Evolutionary conservation across 768 basidiomycete species (phyloP).

Genomic region (Boletus sp.): DNA sequence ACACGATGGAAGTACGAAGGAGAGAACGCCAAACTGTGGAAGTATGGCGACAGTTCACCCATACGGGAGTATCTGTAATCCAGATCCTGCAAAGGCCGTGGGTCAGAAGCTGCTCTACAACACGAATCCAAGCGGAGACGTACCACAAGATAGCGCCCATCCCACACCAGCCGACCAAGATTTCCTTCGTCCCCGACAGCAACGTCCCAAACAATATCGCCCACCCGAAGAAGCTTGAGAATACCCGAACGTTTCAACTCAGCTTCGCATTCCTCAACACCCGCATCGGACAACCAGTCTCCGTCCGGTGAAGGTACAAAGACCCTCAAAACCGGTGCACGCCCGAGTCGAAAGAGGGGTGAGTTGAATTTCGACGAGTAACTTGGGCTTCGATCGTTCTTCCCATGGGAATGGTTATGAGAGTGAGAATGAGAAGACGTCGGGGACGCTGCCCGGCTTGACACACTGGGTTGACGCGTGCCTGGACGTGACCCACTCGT

Average conservation of each 20-base stretch:
- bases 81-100: slow-evolving; percentile 56
- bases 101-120: not conserved
- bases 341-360: slow-evolving; percentile 64
- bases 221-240: slow-evolving; percentile 57
- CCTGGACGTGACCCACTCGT: slow-evolving; percentile 10
- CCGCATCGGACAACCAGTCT: slow-evolving; percentile 80
- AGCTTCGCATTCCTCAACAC: slow-evolving; percentile 77
- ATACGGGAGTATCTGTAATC: slow-evolving; percentile 76
- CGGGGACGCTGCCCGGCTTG: slow-evolving; percentile 67
- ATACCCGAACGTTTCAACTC: slow-evolving; percentile 61
- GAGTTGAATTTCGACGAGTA: slow-evolving; percentile 51
- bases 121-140: slow-evolving; percentile 29
- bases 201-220: slow-evolving; percentile 85
- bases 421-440: slow-evolving; percentile 38
- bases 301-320: slow-evolving; percentile 87
- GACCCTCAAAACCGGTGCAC: slow-evolving; percentile 74
- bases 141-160: slow-evolving; percentile 84
- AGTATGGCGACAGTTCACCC: slow-evolving; percentile 77
- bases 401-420: slow-evolving; percentile 41
- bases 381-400: slow-evolving; percentile 22
- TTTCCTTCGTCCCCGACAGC: slow-evolving; percentile 87
- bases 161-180: slow-evolving; percentile 80
- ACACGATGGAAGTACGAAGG: slow-evolving; percentile 90
- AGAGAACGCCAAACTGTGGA: slow-evolving; percentile 76
- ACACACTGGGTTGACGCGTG: slow-evolving; percentile 38